phyloP scores from a whole-genome alignment of 805 yeast species.

The Nakazawaea populi region DNA sequence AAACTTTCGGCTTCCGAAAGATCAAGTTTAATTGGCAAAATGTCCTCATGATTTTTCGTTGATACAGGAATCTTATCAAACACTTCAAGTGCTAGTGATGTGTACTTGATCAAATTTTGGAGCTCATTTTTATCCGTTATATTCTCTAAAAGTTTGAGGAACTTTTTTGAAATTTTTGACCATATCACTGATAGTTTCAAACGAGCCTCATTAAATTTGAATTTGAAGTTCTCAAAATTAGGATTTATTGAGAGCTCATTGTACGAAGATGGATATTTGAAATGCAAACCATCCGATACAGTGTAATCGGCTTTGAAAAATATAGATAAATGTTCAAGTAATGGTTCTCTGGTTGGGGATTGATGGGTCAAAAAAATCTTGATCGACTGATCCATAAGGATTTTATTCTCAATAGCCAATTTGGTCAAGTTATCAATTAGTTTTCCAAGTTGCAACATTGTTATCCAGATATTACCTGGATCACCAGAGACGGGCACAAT shows the following conservation, averaged over 20 bases:
- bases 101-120: conserved; percentile 32
- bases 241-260: conserved; percentile 63
- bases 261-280: conserved; percentile 62
- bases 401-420: conserved; percentile 27
- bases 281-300: conserved; percentile 66
- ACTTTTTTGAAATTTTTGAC: conserved; percentile 51
- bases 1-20: conserved; percentile 12
- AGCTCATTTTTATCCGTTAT: conserved; percentile 26
- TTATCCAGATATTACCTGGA: conserved; percentile 71
- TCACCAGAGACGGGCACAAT: conserved; percentile 51
- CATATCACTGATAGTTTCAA: conserved; percentile 59
- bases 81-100: conserved; percentile 52
- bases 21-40: conserved; percentile 22
- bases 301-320: conserved; percentile 67
- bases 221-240: conserved; percentile 55
- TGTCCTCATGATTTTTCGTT: conserved; percentile 26
- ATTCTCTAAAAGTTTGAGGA: conserved; percentile 33
- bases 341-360: conserved; percentile 64
- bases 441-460: conserved; percentile 65
- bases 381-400: conserved; percentile 33
- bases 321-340: conserved; percentile 62
- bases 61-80: conserved; percentile 59
- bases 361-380: conserved; percentile 63
- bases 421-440: conserved; percentile 41
- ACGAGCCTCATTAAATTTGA: conserved; percentile 56